Evolutionary conservation across 1,284 basidiomycete genomes (phyloP).

Genomic region (Marasmius sp.): DNA sequence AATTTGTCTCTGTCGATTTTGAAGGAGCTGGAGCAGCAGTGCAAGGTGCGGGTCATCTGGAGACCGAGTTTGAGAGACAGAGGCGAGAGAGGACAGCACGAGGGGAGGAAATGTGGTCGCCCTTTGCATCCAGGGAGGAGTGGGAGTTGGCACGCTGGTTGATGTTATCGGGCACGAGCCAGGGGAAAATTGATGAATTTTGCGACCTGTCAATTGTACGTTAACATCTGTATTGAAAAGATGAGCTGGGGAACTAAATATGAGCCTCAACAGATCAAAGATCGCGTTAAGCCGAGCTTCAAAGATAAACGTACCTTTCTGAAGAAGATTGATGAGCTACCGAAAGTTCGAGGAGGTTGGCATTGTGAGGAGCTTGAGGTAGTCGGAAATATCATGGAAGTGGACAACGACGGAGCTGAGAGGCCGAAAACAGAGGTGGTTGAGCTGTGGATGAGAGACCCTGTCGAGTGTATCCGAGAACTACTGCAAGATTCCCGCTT

Average conservation of each 20-base stretch:
- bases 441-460: conserved; percentile 22
- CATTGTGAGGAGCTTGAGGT: conserved; percentile 18
- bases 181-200: conserved; percentile 27
- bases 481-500: conserved; percentile 25
- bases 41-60: neutral
- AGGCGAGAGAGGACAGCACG: neutral
- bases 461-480: conserved; percentile 21
- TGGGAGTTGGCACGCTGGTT: conserved; percentile 32
- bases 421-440: conserved; percentile 3
- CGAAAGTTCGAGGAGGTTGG: conserved; percentile 20
- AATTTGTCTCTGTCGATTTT: neutral
- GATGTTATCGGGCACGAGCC: conserved; percentile 25
- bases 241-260: no score
- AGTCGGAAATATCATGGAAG: conserved; percentile 19
- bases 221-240: no score
- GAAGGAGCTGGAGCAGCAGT: neutral
- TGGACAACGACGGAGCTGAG: conserved; percentile 19
- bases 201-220: conserved; percentile 32
- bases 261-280: conserved; percentile 16
- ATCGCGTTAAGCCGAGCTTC: conserved; percentile 17
- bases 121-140: conserved; percentile 25
- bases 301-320: conserved; percentile 23
- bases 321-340: conserved; percentile 28
- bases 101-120: conserved; percentile 16
- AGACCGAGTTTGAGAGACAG: conserved; percentile 17